phyloP scores from a whole-genome alignment of 2,329 filamentous ascomycete species.

The Ophiocordyceps robertsii region DNA sequence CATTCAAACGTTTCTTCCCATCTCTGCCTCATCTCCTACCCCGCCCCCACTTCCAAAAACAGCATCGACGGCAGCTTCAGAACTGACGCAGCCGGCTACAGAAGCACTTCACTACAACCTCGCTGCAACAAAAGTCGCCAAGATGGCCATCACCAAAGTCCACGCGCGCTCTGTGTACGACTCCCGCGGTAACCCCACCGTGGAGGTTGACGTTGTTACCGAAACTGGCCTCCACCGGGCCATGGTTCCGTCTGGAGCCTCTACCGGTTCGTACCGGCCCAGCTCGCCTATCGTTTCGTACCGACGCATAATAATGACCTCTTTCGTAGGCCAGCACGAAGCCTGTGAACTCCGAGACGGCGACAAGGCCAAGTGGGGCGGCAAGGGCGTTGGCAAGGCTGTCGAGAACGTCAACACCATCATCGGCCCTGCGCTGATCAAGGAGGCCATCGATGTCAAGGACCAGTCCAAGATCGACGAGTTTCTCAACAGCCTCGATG shows the following conservation, averaged over 20 bases:
- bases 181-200: conserved; percentile 95
- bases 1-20: background rate
- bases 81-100: background rate
- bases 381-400: conserved; percentile 80
- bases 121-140: conserved; percentile 19
- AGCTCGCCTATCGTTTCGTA: conserved; percentile 5
- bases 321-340: conserved; percentile 65
- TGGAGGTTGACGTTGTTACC: conserved; percentile 94
- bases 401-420: conserved; percentile 73
- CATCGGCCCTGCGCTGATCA: conserved; percentile 71
- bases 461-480: conserved; percentile 74
- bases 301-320: conserved; percentile 13
- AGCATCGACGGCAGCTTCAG: background rate
- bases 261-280: conserved; percentile 55
- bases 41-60: conserved; percentile 1
- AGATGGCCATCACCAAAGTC: conserved; percentile 82
- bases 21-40: conserved; percentile 1
- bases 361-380: conserved; percentile 74
- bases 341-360: conserved; percentile 84
- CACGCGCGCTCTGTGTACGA: conserved; percentile 95
- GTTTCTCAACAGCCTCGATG: conserved; percentile 77
- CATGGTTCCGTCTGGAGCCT: conserved; percentile 93
- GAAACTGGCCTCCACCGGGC: conserved; percentile 94
- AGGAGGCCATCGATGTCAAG: conserved; percentile 73
- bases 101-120: background rate